Percentiles rank a stretch among this genome's conserved stretches.
phyloP scores from a whole-genome alignment of 2,329 filamentous ascomycete genomes.

The Curvularia verruculosa region DNA sequence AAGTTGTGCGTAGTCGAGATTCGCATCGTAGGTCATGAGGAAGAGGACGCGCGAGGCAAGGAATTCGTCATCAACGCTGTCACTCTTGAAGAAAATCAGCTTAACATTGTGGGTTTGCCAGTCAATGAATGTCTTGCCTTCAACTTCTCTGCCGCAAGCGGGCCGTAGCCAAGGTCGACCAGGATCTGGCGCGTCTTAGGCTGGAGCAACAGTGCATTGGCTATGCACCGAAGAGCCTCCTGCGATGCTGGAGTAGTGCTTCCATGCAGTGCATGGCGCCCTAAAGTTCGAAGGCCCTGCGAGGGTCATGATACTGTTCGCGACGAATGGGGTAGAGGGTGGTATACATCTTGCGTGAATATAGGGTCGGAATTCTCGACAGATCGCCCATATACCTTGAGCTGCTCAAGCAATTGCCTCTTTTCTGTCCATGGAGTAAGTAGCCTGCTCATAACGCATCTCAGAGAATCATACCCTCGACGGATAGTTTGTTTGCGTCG shows the following conservation, averaged over 20 bases:
- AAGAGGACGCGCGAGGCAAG: constrained; percentile 80
- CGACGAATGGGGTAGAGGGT: constrained; percentile 19
- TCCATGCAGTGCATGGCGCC: constrained; percentile 74
- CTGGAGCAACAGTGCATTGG: constrained; percentile 79
- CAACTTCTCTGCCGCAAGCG: constrained; percentile 72
- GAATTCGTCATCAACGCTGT: constrained; percentile 84
- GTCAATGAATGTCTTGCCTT: constrained; percentile 53
- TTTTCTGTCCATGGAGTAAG: constrained; percentile 59
- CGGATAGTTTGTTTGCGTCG: constrained; percentile 61
- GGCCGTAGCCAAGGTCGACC: constrained; percentile 70
- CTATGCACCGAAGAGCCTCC: constrained; percentile 80
- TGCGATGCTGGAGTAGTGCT: constrained; percentile 64
- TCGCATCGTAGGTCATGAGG: constrained; percentile 76
- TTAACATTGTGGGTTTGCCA: not conserved
- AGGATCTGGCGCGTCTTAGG: constrained; percentile 72
- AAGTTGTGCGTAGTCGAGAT: constrained; percentile 68
- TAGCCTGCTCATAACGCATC: not conserved
- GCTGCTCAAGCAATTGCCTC: constrained; percentile 62
- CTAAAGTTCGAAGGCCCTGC: constrained; percentile 76
- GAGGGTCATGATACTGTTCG: constrained; percentile 14
- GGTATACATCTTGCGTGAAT: constrained; percentile 74
- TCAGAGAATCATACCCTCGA: constrained; percentile 60
- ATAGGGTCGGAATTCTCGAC: constrained; percentile 77
- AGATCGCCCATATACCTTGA: constrained; percentile 81
- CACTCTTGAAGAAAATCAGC: constrained; percentile 54